A percentile compares a stretch with the other conserved stretches of the same genome.
Conservation (phyloP, 305 asterid genomes). For the Plantago coronopus region DNA sequence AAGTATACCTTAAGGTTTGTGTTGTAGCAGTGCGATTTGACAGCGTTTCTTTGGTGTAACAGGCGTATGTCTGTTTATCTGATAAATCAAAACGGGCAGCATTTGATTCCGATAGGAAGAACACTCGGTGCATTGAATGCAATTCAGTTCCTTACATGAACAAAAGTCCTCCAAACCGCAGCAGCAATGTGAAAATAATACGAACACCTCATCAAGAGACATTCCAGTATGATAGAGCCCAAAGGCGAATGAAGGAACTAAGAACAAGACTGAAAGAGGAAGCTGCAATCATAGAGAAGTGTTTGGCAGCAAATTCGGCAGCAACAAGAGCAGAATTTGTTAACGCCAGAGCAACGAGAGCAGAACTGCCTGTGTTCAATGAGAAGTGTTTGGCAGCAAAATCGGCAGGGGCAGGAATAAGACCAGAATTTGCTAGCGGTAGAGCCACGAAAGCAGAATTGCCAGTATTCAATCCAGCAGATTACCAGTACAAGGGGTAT, state of each 20-base stretch:
- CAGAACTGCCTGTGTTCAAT: conserved; percentile 48
- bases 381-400: conserved; percentile 48
- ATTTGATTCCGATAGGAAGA: conserved; percentile 42
- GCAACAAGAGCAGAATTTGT: conserved; percentile 31
- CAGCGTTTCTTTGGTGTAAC: conserved; percentile 13
- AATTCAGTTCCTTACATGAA: conserved; percentile 13
- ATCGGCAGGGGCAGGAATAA: conserved; percentile 33
- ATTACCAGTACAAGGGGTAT: conserved; percentile 45
- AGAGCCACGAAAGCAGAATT: conserved; percentile 27
- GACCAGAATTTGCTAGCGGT: conserved; percentile 24
- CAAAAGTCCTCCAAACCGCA: conserved; percentile 5
- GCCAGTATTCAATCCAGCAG: conserved; percentile 54
- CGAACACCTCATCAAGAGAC: conserved; percentile 20
- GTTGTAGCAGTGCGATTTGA: neutral
- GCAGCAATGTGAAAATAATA: conserved; percentile 11
- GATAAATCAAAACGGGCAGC: conserved; percentile 39
- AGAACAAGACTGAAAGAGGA: conserved; percentile 44
- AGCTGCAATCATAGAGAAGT: conserved; percentile 48
- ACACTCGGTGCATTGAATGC: conserved; percentile 35
- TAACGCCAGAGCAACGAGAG: conserved; percentile 17
- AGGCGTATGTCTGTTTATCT: conserved; percentile 71
- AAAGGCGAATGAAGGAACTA: conserved; percentile 37
- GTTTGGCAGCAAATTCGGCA: conserved; percentile 40
- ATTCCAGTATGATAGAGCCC: conserved; percentile 16
- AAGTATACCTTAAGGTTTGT: too few relatives aligned